Evolutionary conservation across 2,329 filamentous ascomycete species (phyloP), one percentile per base, ranked within the genome.

Genomic region (Cladosporium halotolerans): DNA sequence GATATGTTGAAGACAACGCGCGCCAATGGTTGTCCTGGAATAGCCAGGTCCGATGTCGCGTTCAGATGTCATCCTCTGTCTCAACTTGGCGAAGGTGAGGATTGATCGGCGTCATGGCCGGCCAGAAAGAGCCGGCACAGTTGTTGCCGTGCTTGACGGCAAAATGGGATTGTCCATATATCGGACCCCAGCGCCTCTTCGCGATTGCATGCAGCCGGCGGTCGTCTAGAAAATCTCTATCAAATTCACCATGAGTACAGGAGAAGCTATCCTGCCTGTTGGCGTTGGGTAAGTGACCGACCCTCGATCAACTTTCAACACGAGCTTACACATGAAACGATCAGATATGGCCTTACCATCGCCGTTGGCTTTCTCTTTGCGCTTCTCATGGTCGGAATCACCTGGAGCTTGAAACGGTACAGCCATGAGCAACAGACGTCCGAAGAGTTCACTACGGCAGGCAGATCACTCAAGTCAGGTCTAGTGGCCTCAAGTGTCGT

Each of bases 361-460:
- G 87, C 86, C 16, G 72, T 90, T 19, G 87, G 87, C 9, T 81
- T 85, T 60, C 77, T 80, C 31, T 91, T 91, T 70, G 84, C 86
- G 59, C 62, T 66, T 50, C 65, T 72, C 51, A 67, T 67, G 64
- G 50, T 66, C 2, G 56, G 57, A 11, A 61, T 66, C 23, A 67
- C 64, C 9, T 66, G 60, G 59, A 57, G 66, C 18, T 62, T 67
- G 56, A 68, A 65, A 16, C 61, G 66, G 19, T 85, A 84, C 57
- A 63, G 44, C 38, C 41, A 53, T 32, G 51, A 53, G 28, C 44
- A 47, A 4, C 51, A 53, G 36, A 53, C 51, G 5, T 56, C 62
- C 8, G 89, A 95, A 72, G 92, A 91, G 84, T 95, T 95, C 76
- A 90, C 81, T 58, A 95, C 89, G 0, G 89, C 89, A 43, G 89